Percentiles rank a stretch among this genome's conserved stretches.
These are phyloP conservation scores for Cladorrhinum sp. DNA, from an alignment of 2,329 filamentous ascomycete species.

Conservation along the genomic window DNA sequence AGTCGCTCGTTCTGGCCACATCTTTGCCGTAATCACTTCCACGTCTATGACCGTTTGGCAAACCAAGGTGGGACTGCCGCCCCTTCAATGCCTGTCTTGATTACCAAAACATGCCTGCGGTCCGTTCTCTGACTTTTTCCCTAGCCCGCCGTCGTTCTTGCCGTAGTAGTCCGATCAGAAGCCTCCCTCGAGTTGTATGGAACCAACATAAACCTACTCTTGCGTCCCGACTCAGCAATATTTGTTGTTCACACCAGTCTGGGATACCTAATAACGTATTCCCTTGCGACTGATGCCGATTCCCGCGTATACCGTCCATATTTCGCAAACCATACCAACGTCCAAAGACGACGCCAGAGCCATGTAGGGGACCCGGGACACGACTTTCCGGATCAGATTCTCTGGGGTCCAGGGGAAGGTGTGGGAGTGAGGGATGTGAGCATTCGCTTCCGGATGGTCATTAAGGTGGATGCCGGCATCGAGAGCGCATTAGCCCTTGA, in stretches of 20 bases:
- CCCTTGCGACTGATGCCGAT: conserved; percentile 77
- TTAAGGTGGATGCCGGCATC: conserved; percentile 95
- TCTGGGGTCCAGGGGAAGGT: conserved; percentile 78
- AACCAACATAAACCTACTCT: conserved; percentile 75
- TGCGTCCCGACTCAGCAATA: conserved; percentile 89
- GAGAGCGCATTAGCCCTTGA: conserved; percentile 83
- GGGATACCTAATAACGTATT: conserved; percentile 92
- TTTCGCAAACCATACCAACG: conserved; percentile 66
- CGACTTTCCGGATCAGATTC: conserved; percentile 56
- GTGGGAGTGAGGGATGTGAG: conserved; percentile 81
- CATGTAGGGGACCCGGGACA: conserved; percentile 57
- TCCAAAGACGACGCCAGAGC: conserved; percentile 60
- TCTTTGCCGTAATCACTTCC: conserved; percentile 82
- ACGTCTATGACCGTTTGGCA: conserved; percentile 95
- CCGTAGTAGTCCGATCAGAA: conserved; percentile 76
- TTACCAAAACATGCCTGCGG: not conserved
- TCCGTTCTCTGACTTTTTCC: conserved; percentile 10
- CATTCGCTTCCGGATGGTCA: conserved; percentile 93
- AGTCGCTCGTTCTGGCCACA: conserved; percentile 73
- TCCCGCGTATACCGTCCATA: conserved; percentile 81
- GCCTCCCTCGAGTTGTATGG: conserved; percentile 81
- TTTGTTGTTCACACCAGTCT: conserved; percentile 83
- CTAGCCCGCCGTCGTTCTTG: conserved; percentile 84
- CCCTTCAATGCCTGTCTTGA: not conserved
- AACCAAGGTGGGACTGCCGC: conserved; percentile 64